These are phyloP conservation scores for Thraustotheca clavata DNA, from an alignment of 352 stramenopile species.

Conservation along the genomic window DNA sequence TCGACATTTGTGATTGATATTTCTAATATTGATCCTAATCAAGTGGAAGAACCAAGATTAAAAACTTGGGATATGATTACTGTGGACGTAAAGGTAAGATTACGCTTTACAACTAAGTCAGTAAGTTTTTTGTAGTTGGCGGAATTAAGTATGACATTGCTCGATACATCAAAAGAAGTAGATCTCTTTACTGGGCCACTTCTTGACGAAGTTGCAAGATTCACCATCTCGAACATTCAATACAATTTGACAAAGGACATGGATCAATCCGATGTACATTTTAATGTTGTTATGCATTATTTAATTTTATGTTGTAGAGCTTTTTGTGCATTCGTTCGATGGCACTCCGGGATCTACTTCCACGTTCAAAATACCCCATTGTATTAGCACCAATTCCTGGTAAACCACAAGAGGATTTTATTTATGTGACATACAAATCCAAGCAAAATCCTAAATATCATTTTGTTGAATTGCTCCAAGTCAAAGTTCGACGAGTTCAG, in stretches of 20 bases:
- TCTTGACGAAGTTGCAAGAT: slow-evolving; percentile 47
- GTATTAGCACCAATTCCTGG: slow-evolving; percentile 48
- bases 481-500: slow-evolving; percentile 27
- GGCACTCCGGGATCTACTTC: slow-evolving; percentile 59
- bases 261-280: neutral
- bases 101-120: slow-evolving; percentile 24
- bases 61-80: slow-evolving; percentile 11
- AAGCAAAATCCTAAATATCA: slow-evolving; percentile 61
- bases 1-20: slow-evolving; percentile 64
- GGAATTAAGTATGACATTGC: slow-evolving; percentile 56
- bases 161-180: slow-evolving; percentile 28
- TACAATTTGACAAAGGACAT: slow-evolving; percentile 31
- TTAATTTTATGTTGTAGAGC: slow-evolving; percentile 34
- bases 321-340: slow-evolving; percentile 71
- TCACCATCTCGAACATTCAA: slow-evolving; percentile 57
- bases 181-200: neutral
- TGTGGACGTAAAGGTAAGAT: slow-evolving; percentile 10
- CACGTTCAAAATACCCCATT: slow-evolving; percentile 49
- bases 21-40: slow-evolving; percentile 17
- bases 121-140: slow-evolving; percentile 48
- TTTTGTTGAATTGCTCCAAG: slow-evolving; percentile 36
- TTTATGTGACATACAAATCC: slow-evolving; percentile 59
- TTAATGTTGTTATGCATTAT: neutral
- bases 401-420: slow-evolving; percentile 48
- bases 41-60: neutral